Conservation (phyloP, 2,329 filamentous ascomycete genomes). For the Clonostachys solani region DNA sequence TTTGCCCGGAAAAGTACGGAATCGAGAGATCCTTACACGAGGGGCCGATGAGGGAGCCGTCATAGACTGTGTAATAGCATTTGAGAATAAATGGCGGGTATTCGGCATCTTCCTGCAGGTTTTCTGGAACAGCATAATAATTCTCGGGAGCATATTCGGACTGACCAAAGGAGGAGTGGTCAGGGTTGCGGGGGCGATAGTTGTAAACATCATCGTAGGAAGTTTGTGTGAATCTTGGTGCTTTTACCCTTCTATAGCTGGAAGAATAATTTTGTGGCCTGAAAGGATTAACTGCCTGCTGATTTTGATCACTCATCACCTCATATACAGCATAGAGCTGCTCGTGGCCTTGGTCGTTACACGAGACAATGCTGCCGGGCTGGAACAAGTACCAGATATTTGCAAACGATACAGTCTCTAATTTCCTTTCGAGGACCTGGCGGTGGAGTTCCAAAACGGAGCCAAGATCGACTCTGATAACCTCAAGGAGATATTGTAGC, state of each 20-base stretch:
- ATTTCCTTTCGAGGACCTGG: neutral
- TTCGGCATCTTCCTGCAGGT: too few relatives aligned
- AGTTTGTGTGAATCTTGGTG: neutral
- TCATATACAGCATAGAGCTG: neutral
- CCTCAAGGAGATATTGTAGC: too few relatives aligned
- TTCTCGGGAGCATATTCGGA: neutral
- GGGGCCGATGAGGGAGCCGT: too few relatives aligned
- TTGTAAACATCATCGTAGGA: neutral
- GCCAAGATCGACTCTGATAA: too few relatives aligned
- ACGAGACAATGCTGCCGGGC: slow-evolving; percentile 31
- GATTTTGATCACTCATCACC: neutral
- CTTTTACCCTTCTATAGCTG: neutral
- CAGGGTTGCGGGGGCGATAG: neutral
- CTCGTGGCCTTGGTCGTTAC: slow-evolving; percentile 7
- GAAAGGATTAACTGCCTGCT: neutral
- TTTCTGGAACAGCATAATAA: too few relatives aligned
- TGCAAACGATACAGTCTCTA: slow-evolving; percentile 26
- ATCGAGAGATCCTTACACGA: too few relatives aligned
- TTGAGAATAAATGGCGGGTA: too few relatives aligned
- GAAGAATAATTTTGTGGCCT: neutral
- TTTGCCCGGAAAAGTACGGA: too few relatives aligned
- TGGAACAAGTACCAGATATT: slow-evolving; percentile 36
- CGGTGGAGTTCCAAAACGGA: neutral
- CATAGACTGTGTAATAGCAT: too few relatives aligned
- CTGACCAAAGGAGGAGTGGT: neutral